These are phyloP conservation scores for Wickerhamomyces pijperi DNA, from an alignment of 805 yeast genomes.

Conservation along the genomic window DNA sequence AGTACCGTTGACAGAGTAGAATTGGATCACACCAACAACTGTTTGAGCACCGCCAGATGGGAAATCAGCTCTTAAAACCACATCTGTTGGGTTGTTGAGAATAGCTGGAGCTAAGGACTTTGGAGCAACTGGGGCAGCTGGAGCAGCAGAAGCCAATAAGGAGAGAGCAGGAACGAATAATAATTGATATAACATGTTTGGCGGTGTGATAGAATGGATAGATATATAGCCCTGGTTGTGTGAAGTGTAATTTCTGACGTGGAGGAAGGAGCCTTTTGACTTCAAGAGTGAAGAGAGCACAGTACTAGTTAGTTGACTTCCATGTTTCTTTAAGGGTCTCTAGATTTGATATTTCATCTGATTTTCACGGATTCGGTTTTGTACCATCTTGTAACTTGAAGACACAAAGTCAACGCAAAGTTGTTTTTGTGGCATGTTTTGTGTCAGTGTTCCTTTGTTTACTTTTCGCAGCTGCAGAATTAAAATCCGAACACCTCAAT, in stretches of 20 bases:
- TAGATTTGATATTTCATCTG: background rate
- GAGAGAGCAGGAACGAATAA: slow-evolving; percentile 5
- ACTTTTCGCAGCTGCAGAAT: too few relatives aligned
- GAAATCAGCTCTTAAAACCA: slow-evolving; percentile 20
- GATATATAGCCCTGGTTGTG: background rate
- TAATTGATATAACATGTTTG: slow-evolving; percentile 7
- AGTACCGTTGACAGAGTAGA: slow-evolving; percentile 46
- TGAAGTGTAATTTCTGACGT: background rate
- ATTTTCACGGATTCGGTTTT: background rate
- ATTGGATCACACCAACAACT: slow-evolving; percentile 43
- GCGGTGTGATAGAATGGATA: background rate
- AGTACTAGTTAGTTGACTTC: too few relatives aligned
- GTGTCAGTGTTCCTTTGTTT: too few relatives aligned
- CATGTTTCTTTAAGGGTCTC: background rate
- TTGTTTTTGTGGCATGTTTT: background rate
- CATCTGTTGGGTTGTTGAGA: slow-evolving; percentile 15
- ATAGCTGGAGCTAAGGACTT: slow-evolving; percentile 7
- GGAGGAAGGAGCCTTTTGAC: too few relatives aligned
- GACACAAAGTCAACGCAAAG: background rate
- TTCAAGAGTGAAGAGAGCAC: too few relatives aligned
- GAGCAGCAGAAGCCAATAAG: slow-evolving; percentile 4
- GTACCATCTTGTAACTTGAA: background rate
- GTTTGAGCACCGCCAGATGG: slow-evolving; percentile 20
- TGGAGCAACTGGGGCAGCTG: background rate
- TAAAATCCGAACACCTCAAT: too few relatives aligned